Percentiles rank a stretch among this genome's conserved stretches.
phyloP scores from a whole-genome alignment of 345 rosid genomes.

The Dovyalis caffra region DNA sequence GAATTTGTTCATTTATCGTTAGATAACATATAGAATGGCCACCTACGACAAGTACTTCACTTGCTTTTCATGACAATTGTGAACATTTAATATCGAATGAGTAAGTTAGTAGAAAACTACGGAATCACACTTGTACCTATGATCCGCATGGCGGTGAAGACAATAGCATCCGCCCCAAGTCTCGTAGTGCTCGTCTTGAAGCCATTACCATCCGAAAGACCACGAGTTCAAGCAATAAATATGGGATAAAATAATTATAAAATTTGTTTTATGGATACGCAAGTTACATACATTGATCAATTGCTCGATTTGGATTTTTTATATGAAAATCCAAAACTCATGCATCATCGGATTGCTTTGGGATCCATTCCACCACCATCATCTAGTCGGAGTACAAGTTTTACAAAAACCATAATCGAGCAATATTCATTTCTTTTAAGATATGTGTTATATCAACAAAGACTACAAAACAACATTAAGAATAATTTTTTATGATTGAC shows the following conservation, averaged over 20 bases:
- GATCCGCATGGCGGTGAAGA: conserved; percentile 63
- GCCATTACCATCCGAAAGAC: conserved; percentile 88
- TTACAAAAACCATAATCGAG: background rate
- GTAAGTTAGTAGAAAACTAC: background rate
- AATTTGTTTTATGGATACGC: conserved; percentile 10
- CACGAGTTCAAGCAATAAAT: conserved; percentile 28
- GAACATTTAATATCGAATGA: background rate
- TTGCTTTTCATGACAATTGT: background rate
- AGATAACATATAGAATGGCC: background rate
- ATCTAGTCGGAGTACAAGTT: conserved; percentile 43
- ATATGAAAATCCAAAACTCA: conserved; percentile 97
- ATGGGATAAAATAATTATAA: conserved; percentile 15
- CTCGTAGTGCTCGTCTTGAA: conserved; percentile 98
- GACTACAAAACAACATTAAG: background rate
- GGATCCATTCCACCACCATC: conserved; percentile 97
- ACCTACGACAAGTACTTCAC: background rate
- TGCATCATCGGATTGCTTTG: conserved; percentile 74
- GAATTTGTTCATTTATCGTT: background rate
- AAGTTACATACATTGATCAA: conserved; percentile 69
- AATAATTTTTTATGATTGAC: too few species aligned
- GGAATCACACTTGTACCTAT: conserved; percentile 49
- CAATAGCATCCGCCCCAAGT: conserved; percentile 93
- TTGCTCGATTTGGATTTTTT: conserved; percentile 70
- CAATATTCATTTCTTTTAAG: conserved; percentile 5
- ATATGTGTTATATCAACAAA: conserved; percentile 3